These are phyloP conservation scores for Naganishia albida DNA, from an alignment of 1,284 basidiomycete species.

Conservation along the genomic window DNA sequence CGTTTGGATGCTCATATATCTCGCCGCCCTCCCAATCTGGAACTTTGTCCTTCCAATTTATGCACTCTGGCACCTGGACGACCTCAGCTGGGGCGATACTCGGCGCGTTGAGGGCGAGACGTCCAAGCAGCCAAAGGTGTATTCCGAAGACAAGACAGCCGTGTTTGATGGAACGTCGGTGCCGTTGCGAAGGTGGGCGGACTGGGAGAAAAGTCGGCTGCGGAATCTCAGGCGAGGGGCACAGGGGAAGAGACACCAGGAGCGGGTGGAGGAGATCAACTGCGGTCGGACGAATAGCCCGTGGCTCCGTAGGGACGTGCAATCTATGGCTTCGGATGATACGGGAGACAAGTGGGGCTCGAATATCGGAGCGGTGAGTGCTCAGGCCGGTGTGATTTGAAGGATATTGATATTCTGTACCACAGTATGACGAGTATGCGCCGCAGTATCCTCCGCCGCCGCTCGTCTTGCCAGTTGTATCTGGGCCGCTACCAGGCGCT, in stretches of 20 bases:
- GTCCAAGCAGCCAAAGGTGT: slow-evolving; percentile 64
- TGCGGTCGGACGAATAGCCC: slow-evolving; percentile 60
- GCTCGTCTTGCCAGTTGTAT: slow-evolving; percentile 61
- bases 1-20: slow-evolving; percentile 96
- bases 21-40: slow-evolving; percentile 89
- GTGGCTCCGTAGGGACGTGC: slow-evolving; percentile 30
- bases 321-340: slow-evolving; percentile 77
- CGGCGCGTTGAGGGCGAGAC: slow-evolving; percentile 88
- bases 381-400: slow-evolving; percentile 69
- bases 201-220: slow-evolving; percentile 96
- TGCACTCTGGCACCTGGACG: slow-evolving; percentile 98
- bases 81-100: slow-evolving; percentile 85
- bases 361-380: slow-evolving; percentile 56
- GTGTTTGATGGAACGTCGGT: slow-evolving; percentile 64
- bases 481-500: background rate
- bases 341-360: slow-evolving; percentile 81
- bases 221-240: slow-evolving; percentile 90
- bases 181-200: slow-evolving; percentile 94
- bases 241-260: slow-evolving; percentile 74
- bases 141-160: slow-evolving; percentile 67
- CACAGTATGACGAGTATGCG: slow-evolving; percentile 77
- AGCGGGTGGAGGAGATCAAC: slow-evolving; percentile 55
- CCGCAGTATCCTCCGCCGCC: slow-evolving; percentile 78
- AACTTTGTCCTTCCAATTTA: slow-evolving; percentile 92
- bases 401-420: slow-evolving; percentile 12